Evolutionary conservation across 176 grass and related monocot species (phyloP).

Genomic region (Carex parvula): DNA sequence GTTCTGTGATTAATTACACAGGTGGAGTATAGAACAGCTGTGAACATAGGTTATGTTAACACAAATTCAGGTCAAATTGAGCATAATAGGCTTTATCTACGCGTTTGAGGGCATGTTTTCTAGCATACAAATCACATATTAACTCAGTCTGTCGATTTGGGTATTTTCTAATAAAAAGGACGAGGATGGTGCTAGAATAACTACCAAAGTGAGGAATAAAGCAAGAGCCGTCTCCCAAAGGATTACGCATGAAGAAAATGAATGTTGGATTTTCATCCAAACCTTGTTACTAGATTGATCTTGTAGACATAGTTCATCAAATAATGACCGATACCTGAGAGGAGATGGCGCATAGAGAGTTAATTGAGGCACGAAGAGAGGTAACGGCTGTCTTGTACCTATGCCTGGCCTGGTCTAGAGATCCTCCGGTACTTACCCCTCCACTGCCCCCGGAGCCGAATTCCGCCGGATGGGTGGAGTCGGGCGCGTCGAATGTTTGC

Average conservation of each 20-base stretch:
- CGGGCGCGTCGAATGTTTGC: slow-evolving; percentile 10
- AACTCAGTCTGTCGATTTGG: background rate
- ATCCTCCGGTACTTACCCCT: slow-evolving; percentile 51
- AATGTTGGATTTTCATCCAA: background rate
- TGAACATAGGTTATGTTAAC: background rate
- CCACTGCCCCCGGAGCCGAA: slow-evolving; percentile 28
- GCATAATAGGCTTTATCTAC: background rate
- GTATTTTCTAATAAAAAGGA: background rate
- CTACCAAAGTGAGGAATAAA: background rate
- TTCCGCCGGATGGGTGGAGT: slow-evolving; percentile 38
- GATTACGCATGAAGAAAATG: background rate
- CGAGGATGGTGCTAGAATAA: background rate
- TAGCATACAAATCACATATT: background rate
- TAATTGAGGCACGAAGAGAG: slow-evolving; percentile 55
- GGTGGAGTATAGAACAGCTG: background rate
- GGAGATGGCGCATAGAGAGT: slow-evolving; percentile 38
- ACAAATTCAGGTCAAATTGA: background rate
- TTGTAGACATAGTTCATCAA: background rate
- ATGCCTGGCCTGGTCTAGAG: slow-evolving; percentile 83
- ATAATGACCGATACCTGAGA: slow-evolving; percentile 44
- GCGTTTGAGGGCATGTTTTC: background rate
- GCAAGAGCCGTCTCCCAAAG: background rate
- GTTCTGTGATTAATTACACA: background rate
- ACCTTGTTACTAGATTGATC: background rate
- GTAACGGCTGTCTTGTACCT: slow-evolving; percentile 73